These are phyloP conservation scores for Penicillium chermesinum DNA, from an alignment of 495 filamentous ascomycete species.

Conservation along the genomic window DNA sequence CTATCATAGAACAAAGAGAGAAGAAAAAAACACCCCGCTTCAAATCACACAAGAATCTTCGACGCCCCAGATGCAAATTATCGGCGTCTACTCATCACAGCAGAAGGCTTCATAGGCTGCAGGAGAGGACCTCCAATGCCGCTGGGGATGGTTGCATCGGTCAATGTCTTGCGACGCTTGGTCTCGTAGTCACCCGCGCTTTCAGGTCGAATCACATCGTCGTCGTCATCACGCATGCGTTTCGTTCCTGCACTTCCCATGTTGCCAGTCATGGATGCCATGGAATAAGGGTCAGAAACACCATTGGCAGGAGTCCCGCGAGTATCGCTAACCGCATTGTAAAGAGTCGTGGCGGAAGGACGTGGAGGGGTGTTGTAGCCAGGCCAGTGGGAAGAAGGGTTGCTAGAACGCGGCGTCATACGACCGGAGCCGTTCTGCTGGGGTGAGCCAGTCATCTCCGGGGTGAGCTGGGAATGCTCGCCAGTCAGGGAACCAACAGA, in stretches of 20 bases:
- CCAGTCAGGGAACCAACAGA: constrained; percentile 59
- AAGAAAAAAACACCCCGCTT: constrained; percentile 15
- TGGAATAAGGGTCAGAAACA: constrained; percentile 61
- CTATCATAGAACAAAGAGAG: constrained; percentile 26
- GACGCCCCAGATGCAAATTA: constrained; percentile 14
- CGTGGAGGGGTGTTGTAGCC: constrained; percentile 83
- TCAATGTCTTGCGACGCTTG: constrained; percentile 82
- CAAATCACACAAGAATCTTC: too few relatives aligned
- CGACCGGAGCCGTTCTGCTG: constrained; percentile 81
- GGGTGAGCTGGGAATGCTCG: constrained; percentile 76
- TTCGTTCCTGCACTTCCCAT: constrained; percentile 56
- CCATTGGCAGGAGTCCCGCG: constrained; percentile 65
- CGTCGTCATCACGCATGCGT: constrained; percentile 66
- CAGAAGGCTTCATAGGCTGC: constrained; percentile 43
- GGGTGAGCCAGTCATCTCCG: constrained; percentile 85
- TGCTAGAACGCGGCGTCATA: constrained; percentile 73
- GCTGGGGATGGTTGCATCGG: constrained; percentile 50
- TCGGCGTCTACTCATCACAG: constrained; percentile 35
- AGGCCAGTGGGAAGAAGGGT: constrained; percentile 67
- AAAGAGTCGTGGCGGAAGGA: constrained; percentile 71
- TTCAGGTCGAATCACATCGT: constrained; percentile 67
- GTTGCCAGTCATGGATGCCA: constrained; percentile 62
- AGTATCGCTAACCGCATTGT: constrained; percentile 86
- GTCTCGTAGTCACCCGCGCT: constrained; percentile 60
- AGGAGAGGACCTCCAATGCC: constrained; percentile 41